A percentile compares a stretch with the other conserved stretches of the same genome.
Conservation (phyloP, 495 filamentous ascomycete genomes). For the Penicillium canariense region DNA sequence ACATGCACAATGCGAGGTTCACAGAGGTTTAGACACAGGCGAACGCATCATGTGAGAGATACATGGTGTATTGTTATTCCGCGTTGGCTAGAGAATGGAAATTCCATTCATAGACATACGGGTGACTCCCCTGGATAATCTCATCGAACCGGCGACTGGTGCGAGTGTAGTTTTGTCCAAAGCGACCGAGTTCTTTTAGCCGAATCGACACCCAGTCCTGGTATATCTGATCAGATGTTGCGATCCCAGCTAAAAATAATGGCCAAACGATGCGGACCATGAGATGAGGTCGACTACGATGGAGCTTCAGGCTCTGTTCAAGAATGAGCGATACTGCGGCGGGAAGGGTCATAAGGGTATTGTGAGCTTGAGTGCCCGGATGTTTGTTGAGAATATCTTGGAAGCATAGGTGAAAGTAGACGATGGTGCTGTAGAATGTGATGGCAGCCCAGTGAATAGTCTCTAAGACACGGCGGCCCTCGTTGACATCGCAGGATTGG, state of each 20-base stretch:
- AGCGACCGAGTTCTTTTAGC: slow-evolving; percentile 30
- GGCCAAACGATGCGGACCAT: slow-evolving; percentile 33
- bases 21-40: too few relatives aligned
- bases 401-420: slow-evolving; percentile 32
- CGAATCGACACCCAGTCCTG: slow-evolving; percentile 39
- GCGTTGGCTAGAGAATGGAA: too few relatives aligned
- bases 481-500: slow-evolving; percentile 21
- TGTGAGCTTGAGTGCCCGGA: neutral
- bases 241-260: slow-evolving; percentile 32
- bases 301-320: slow-evolving; percentile 28
- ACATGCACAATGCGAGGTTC: too few relatives aligned
- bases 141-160: slow-evolving; percentile 29
- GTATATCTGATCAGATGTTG: slow-evolving; percentile 30
- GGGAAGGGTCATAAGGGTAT: slow-evolving; percentile 17
- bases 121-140: slow-evolving; percentile 20
- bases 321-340: slow-evolving; percentile 27
- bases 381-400: slow-evolving; percentile 13
- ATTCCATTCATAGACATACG: slow-evolving; percentile 12
- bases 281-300: slow-evolving; percentile 29
- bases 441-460: slow-evolving; percentile 34
- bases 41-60: too few relatives aligned
- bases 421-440: slow-evolving; percentile 31
- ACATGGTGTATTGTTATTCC: too few relatives aligned
- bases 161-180: slow-evolving; percentile 27
- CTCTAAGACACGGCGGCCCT: slow-evolving; percentile 29